Evolutionary conservation across 768 basidiomycete species (phyloP).

Genomic region (Termitomyces bulborhizus): DNA sequence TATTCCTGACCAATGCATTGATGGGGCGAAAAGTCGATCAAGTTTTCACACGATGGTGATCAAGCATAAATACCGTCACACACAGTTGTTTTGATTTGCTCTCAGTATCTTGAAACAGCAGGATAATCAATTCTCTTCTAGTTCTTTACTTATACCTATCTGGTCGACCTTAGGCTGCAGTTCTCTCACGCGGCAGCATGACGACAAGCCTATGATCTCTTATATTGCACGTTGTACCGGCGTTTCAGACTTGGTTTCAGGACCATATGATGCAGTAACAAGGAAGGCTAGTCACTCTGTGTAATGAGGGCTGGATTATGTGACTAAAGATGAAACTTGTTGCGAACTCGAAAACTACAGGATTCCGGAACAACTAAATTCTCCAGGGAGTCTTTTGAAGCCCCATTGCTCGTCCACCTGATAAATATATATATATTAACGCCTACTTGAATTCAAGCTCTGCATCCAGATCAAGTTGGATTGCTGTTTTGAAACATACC

Average conservation of each 20-base stretch:
- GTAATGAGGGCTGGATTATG: neutral
- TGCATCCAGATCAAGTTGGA: neutral
- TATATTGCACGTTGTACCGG: neutral
- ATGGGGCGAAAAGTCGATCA: neutral
- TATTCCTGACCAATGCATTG: no score
- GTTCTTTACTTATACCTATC: neutral
- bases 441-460: neutral
- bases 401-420: no score
- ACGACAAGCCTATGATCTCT: neutral
- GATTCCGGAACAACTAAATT: neutral
- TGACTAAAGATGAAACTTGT: no score
- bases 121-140: neutral
- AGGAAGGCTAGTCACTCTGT: neutral
- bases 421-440: no score
- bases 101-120: neutral
- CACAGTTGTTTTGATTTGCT: no score
- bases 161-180: no score
- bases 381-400: neutral
- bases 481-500: neutral
- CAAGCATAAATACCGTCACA: no score
- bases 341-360: neutral
- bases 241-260: neutral
- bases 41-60: slow-evolving; percentile 1
- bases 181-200: neutral
- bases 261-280: neutral